Conservation (phyloP, 768 basidiomycete genomes). For the Trichaptum fuscoviolaceum region DNA sequence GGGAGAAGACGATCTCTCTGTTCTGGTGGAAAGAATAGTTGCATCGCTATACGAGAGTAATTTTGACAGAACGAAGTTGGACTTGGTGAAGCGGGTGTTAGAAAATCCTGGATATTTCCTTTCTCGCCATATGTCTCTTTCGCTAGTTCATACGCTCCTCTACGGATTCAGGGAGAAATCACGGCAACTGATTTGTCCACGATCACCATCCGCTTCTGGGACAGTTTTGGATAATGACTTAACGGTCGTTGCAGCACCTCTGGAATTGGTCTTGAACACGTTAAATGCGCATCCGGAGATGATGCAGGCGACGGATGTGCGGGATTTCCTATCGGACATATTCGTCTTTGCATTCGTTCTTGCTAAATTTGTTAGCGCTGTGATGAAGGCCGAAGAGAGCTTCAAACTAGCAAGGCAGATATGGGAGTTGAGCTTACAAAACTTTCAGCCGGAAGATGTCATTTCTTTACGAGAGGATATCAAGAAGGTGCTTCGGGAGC, state of each 20-base stretch:
- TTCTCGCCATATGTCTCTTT: background rate
- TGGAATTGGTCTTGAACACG: slow-evolving; percentile 30
- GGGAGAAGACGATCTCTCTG: background rate
- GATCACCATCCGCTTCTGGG: background rate
- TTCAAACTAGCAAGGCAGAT: background rate
- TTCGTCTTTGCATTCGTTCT: slow-evolving; percentile 47
- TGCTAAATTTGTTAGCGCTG: slow-evolving; percentile 28
- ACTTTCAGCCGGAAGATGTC: background rate
- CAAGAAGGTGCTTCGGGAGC: slow-evolving; percentile 34
- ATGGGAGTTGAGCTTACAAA: background rate
- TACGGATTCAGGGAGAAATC: background rate
- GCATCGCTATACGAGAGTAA: background rate
- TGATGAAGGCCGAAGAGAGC: slow-evolving; percentile 6
- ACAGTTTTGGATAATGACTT: background rate
- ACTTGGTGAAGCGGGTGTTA: background rate
- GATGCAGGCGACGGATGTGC: slow-evolving; percentile 7
- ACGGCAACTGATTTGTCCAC: background rate
- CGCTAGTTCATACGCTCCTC: background rate
- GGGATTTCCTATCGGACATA: slow-evolving; percentile 31
- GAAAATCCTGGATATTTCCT: background rate
- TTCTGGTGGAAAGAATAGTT: background rate
- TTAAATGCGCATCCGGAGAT: slow-evolving; percentile 13
- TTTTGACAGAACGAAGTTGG: background rate
- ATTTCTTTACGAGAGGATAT: slow-evolving; percentile 27
- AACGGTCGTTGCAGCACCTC: slow-evolving; percentile 18